Conservation (phyloP, 441 rosid species). For the Brassica hybrid region DNA sequence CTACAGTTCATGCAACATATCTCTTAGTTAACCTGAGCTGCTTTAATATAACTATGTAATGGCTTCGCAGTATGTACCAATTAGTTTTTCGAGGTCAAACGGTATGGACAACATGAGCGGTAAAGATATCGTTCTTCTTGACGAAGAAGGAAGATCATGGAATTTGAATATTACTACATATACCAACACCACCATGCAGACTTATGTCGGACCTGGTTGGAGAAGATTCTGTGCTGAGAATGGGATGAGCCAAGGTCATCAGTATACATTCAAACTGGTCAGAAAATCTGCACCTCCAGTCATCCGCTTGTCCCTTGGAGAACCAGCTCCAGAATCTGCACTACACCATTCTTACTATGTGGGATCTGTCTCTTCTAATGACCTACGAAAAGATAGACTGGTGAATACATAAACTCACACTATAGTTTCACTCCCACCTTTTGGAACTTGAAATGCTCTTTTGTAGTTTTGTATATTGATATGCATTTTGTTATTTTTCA, state of each 20-base stretch:
- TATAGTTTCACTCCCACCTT: background rate
- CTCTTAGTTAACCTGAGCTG: background rate
- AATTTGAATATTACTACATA: background rate
- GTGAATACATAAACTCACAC: slow-evolving; percentile 23
- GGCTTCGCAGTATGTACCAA: slow-evolving; percentile 27
- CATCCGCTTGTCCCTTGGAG: slow-evolving; percentile 18
- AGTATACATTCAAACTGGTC: slow-evolving; percentile 24
- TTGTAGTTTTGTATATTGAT: background rate
- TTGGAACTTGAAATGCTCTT: background rate
- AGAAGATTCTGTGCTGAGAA: slow-evolving; percentile 32
- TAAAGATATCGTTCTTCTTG: slow-evolving; percentile 8
- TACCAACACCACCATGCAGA: background rate
- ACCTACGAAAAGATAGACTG: background rate
- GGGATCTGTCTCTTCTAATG: slow-evolving; percentile 3
- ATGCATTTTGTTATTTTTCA: slow-evolving; percentile 12
- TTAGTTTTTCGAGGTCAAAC: slow-evolving; percentile 8
- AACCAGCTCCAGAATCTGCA: slow-evolving; percentile 19
- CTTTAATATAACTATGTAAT: background rate
- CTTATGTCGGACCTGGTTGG: slow-evolving; percentile 30
- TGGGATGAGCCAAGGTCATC: slow-evolving; percentile 18
- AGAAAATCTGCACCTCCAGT: background rate
- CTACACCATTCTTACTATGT: slow-evolving; percentile 1
- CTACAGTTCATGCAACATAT: background rate
- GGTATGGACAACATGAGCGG: slow-evolving; percentile 27
- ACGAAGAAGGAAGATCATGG: slow-evolving; percentile 30